phyloP scores from a whole-genome alignment of 306 rosid genomes.

The Castanea crenata region DNA sequence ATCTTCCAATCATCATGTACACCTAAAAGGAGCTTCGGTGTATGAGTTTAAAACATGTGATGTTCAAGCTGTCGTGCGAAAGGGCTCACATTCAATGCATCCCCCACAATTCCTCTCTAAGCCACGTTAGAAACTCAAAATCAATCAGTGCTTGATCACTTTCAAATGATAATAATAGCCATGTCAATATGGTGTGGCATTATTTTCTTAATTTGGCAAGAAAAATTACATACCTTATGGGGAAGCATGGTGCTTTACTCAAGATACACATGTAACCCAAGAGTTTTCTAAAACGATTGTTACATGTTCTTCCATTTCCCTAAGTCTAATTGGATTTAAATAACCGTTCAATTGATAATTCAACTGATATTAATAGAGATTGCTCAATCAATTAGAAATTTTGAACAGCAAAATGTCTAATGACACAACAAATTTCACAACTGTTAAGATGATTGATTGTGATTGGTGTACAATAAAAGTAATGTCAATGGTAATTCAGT shows the following conservation, averaged over 20 bases:
- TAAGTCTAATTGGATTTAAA: not conserved
- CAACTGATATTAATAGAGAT: not conserved
- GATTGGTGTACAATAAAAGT: too few relatives aligned
- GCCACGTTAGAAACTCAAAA: conserved; percentile 4
- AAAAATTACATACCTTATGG: not conserved
- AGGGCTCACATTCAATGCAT: conserved; percentile 11
- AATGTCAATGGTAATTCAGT: too few relatives aligned
- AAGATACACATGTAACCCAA: not conserved
- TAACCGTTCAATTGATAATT: not conserved
- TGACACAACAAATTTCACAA: too few relatives aligned
- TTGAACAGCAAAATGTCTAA: too few relatives aligned
- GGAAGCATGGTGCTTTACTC: not conserved
- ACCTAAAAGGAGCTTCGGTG: not conserved
- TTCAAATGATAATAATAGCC: not conserved
- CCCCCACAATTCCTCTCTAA: not conserved
- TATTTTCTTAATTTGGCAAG: not conserved
- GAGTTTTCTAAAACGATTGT: not conserved
- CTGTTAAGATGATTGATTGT: too few relatives aligned
- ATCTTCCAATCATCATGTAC: not conserved
- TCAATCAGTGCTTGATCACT: conserved; percentile 19
- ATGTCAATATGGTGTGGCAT: not conserved
- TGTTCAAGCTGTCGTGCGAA: not conserved
- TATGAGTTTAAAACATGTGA: not conserved
- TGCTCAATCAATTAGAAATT: not conserved
- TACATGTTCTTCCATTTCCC: not conserved